Evolutionary conservation across 495 filamentous ascomycete species (phyloP).

Genomic region (Talaromyces nanjingensis): DNA sequence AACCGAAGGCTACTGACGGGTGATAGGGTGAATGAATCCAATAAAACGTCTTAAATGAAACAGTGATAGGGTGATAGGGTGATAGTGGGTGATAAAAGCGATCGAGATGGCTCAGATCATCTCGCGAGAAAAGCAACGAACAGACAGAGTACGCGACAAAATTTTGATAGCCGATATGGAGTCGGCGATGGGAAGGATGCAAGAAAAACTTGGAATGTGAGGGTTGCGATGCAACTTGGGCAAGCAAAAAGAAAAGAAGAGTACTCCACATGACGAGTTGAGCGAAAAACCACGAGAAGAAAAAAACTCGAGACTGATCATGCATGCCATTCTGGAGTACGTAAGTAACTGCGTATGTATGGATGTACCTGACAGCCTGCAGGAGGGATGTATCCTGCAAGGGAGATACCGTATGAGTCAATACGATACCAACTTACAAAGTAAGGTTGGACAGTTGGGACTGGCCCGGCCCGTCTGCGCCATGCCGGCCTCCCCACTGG

Average conservation of each 20-base stretch:
- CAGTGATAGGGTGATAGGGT: background rate
- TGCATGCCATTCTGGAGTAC: slow-evolving; percentile 4
- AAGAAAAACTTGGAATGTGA: slow-evolving; percentile 10
- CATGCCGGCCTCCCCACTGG: background rate
- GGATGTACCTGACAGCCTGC: slow-evolving; percentile 9
- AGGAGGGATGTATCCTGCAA: slow-evolving; percentile 3
- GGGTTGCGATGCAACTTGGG: background rate
- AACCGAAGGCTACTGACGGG: background rate
- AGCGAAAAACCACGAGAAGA: background rate
- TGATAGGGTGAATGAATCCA: background rate
- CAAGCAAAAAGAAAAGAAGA: background rate
- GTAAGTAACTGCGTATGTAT: background rate
- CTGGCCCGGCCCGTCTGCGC: slow-evolving; percentile 1
- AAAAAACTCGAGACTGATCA: background rate
- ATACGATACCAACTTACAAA: background rate
- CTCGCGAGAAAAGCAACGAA: background rate
- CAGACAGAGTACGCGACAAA: background rate
- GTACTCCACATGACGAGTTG: slow-evolving; percentile 2
- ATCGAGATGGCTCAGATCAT: background rate
- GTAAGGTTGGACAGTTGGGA: background rate
- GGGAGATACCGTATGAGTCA: background rate
- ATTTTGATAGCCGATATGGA: background rate
- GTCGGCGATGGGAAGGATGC: background rate
- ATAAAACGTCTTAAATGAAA: background rate
- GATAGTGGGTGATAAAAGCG: background rate